Conservation (phyloP, 2,329 filamentous ascomycete species). For the Colletotrichum magnum region DNA sequence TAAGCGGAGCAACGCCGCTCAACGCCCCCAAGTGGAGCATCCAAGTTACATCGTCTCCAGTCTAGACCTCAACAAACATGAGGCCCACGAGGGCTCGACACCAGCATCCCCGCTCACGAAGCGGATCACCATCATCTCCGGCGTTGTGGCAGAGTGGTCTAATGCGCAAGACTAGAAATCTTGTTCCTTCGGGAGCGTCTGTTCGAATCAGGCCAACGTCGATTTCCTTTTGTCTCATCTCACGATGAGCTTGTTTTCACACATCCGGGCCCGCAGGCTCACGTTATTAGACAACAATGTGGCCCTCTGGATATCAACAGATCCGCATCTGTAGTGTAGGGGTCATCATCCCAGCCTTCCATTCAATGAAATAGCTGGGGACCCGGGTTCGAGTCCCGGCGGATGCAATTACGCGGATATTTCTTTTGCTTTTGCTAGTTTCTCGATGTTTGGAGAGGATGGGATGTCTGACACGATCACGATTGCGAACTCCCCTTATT, state of each 20-base stretch:
- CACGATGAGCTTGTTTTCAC: not conserved
- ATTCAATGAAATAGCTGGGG: too few species aligned
- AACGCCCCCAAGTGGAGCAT: not conserved
- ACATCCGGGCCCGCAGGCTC: not conserved
- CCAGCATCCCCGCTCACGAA: not conserved
- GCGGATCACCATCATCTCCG: not conserved
- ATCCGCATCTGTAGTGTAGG: too few species aligned
- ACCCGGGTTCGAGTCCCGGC: too few species aligned
- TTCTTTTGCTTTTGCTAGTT: too few species aligned
- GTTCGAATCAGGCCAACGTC: conserved; percentile 34
- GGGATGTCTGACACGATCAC: too few species aligned
- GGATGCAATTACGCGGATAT: too few species aligned
- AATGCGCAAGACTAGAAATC: conserved; percentile 37
- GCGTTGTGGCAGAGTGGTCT: conserved; percentile 25
- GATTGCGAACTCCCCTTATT: too few species aligned
- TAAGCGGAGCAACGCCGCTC: too few species aligned
- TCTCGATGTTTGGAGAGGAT: too few species aligned
- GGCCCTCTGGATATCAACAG: too few species aligned
- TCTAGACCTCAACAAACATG: not conserved
- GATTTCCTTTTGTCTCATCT: not conserved
- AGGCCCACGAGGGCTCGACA: fast-evolving
- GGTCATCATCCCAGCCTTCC: too few species aligned
- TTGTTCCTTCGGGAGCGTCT: conserved; percentile 35
- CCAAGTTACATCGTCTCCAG: not conserved
- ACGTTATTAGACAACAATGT: too few species aligned